These are phyloP conservation scores for Canna indica DNA, from an alignment of 176 grass and related monocot genomes.

Conservation along the genomic window DNA sequence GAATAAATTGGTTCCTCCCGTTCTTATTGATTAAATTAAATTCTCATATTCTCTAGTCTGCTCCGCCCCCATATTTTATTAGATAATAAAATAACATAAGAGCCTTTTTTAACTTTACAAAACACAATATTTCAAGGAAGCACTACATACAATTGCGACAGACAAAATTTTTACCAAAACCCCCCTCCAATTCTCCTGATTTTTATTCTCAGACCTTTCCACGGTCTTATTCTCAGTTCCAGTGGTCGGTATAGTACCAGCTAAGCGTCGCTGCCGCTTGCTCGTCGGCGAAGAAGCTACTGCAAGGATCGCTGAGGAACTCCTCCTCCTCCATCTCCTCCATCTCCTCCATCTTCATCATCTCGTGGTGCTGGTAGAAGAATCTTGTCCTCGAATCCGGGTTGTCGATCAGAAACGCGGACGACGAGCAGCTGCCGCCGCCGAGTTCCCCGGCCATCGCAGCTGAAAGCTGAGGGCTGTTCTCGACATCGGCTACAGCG, in stretches of 20 bases:
- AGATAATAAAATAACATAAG: background rate
- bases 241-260: constrained; percentile 8
- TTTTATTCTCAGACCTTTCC: background rate
- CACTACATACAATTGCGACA: background rate
- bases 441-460: background rate
- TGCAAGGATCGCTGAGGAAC: background rate
- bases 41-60: too few species aligned
- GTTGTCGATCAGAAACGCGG: background rate
- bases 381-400: background rate
- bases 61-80: background rate
- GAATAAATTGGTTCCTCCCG: too few species aligned
- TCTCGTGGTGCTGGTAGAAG: background rate
- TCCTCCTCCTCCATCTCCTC: background rate
- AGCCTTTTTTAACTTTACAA: background rate
- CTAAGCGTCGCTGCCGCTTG: background rate
- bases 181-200: background rate
- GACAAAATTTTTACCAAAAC: background rate
- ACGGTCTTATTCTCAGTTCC: background rate
- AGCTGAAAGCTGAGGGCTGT: background rate
- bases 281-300: constrained; percentile 8
- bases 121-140: background rate
- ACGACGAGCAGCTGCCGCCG: background rate
- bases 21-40: too few species aligned
- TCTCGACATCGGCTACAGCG: background rate
- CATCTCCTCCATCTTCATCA: background rate